A percentile compares a stretch with the other conserved stretches of the same genome.
Evolutionary conservation across 495 filamentous ascomycete genomes (phyloP).

Genomic region (Xylaria castorea): DNA sequence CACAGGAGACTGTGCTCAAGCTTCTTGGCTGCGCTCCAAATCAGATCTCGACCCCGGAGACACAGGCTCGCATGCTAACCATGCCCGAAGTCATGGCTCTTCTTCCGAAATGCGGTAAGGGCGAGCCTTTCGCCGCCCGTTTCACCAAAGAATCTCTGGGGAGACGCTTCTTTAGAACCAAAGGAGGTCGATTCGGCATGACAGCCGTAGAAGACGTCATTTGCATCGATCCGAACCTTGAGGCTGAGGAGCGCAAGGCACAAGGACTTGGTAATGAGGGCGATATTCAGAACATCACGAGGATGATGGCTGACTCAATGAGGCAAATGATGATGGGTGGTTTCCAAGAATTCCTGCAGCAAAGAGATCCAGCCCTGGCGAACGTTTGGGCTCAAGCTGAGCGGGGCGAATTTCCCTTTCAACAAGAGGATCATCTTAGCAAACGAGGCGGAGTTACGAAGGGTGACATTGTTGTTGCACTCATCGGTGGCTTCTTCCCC

Average conservation of each 20-base stretch:
- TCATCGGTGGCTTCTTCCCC: conserved; percentile 36
- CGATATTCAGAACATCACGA: not conserved
- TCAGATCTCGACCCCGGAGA: conserved; percentile 28
- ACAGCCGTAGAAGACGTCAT: conserved; percentile 31
- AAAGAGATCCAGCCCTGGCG: conserved; percentile 7
- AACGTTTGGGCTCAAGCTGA: conserved; percentile 16
- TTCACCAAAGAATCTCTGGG: conserved; percentile 23
- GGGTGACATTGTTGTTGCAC: conserved; percentile 36
- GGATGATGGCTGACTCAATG: not conserved
- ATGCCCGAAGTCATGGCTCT: conserved; percentile 30
- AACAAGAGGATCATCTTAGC: conserved; percentile 2
- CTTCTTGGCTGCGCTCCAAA: conserved; percentile 31
- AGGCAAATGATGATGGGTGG: not conserved
- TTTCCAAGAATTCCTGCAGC: not conserved
- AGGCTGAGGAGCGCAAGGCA: conserved; percentile 1
- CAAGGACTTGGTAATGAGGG: not conserved
- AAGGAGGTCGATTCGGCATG: conserved; percentile 33
- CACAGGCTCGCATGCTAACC: conserved; percentile 22
- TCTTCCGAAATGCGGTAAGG: conserved; percentile 26
- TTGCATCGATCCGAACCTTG: conserved; percentile 10
- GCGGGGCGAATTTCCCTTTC: conserved; percentile 18
- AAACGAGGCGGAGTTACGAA: conserved; percentile 27
- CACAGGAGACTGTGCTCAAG: conserved; percentile 30
- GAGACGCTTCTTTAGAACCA: conserved; percentile 34
- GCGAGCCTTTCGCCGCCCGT: conserved; percentile 12